These are phyloP conservation scores for Scutellaria galericulata DNA, from an alignment of 257 asterid genomes.

Conservation along the genomic window DNA sequence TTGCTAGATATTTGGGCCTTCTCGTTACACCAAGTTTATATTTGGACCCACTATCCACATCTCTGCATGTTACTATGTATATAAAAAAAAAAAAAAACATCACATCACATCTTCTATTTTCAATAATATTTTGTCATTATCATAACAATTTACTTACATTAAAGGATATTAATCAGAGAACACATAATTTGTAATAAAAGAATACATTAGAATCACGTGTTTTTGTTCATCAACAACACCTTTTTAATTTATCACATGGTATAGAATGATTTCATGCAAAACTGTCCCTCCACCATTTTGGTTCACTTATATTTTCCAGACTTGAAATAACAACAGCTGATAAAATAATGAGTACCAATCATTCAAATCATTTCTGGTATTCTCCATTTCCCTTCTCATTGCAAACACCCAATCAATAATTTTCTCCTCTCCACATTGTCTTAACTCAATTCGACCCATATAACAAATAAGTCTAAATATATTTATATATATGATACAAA, in stretches of 20 bases:
- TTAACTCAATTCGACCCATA: not conserved
- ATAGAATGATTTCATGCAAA: conserved; percentile 1
- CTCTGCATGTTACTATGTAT: too few relatives aligned
- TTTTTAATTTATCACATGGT: not conserved
- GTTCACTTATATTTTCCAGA: not conserved
- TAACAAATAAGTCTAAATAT: too few relatives aligned
- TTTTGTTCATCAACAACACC: not conserved
- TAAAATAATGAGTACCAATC: not conserved
- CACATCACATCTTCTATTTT: too few relatives aligned
- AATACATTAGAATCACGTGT: not conserved
- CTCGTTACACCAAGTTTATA: too few relatives aligned
- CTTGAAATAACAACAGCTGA: conserved; percentile 10
- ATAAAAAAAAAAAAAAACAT: too few relatives aligned
- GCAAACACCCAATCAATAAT: not conserved
- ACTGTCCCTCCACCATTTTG: conserved; percentile 3
- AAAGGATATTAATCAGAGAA: too few relatives aligned
- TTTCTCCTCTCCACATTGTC: not conserved
- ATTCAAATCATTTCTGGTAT: not conserved
- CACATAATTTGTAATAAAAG: too few relatives aligned
- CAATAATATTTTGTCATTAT: too few relatives aligned
- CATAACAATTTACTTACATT: too few relatives aligned
- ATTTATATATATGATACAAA: too few relatives aligned
- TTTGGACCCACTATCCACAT: too few relatives aligned
- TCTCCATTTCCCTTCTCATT: not conserved
- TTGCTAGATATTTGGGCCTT: too few relatives aligned